Evolutionary conservation across 2,329 filamentous ascomycete species (phyloP).

Genomic region (Chaetomiaceae sp.): DNA sequence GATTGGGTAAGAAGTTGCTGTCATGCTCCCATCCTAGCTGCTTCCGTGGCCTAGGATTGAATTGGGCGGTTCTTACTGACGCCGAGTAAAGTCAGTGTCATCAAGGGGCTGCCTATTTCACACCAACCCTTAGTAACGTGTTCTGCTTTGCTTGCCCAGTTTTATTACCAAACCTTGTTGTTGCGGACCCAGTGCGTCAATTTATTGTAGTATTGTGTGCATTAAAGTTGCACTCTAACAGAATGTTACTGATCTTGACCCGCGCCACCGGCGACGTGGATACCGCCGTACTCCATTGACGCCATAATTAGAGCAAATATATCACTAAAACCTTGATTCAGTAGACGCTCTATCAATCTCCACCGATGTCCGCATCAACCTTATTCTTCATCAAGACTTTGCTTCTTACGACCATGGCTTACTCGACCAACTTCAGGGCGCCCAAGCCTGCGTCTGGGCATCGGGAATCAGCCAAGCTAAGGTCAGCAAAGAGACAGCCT

Average conservation of each 20-base stretch:
- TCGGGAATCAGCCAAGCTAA: conserved; percentile 59
- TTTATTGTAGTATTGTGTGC: too few species aligned
- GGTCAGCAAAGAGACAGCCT: conserved; percentile 54
- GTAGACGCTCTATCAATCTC: conserved; percentile 60
- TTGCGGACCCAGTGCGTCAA: neutral
- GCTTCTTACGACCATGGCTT: conserved; percentile 53
- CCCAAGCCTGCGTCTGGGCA: conserved; percentile 69
- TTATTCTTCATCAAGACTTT: conserved; percentile 68
- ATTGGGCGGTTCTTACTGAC: neutral
- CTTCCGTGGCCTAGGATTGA: neutral
- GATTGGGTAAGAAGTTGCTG: too few species aligned
- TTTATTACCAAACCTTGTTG: neutral
- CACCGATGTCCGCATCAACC: conserved; percentile 56
- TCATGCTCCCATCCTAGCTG: too few species aligned
- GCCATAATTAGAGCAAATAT: conserved; percentile 53
- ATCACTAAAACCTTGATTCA: conserved; percentile 64
- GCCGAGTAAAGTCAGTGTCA: neutral
- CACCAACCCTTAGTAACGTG: neutral
- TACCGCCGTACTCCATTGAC: conserved; percentile 55
- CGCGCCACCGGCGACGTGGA: conserved; percentile 66
- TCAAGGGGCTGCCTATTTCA: neutral
- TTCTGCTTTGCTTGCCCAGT: too few species aligned
- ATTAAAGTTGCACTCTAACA: neutral
- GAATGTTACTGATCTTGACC: conserved; percentile 62
- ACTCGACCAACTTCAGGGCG: conserved; percentile 57